Conservation (phyloP, 208 protist genomes). For the Wallacemonas sp. region DNA sequence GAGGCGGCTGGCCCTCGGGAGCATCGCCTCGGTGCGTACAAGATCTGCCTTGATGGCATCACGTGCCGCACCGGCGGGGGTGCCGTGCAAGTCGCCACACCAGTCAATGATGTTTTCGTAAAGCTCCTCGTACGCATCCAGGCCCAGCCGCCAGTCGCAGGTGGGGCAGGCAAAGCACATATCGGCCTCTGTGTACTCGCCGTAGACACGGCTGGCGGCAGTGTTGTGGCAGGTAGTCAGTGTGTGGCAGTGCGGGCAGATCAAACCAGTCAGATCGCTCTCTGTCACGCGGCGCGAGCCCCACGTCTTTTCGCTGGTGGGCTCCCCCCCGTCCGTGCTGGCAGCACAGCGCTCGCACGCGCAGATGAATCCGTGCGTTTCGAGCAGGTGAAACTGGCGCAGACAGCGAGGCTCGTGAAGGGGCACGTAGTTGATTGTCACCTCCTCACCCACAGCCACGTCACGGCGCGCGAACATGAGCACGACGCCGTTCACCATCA, state of each 20-base stretch:
- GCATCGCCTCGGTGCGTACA: background rate
- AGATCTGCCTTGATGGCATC: background rate
- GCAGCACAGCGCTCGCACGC: background rate
- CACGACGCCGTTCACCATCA: background rate
- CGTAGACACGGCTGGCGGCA: background rate
- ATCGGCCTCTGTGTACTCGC: background rate
- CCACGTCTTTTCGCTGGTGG: too few species aligned
- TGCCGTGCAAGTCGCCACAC: background rate
- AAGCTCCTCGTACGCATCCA: background rate
- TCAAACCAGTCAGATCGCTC: background rate
- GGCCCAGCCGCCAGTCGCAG: background rate
- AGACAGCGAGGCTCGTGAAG: background rate
- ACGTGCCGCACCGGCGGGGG: background rate
- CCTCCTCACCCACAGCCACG: background rate
- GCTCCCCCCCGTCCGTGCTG: background rate
- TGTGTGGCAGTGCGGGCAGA: background rate
- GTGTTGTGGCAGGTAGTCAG: background rate
- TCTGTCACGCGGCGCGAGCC: too few species aligned
- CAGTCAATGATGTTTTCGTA: constrained; percentile 7
- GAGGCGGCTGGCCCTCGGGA: background rate
- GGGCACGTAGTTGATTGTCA: background rate
- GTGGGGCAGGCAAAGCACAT: background rate
- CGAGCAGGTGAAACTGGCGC: background rate
- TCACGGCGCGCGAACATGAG: background rate
- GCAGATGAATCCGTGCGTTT: background rate